These are phyloP conservation scores for Aspergillus novoparasiticus DNA, from an alignment of 2,329 filamentous ascomycete species.

Conservation along the genomic window DNA sequence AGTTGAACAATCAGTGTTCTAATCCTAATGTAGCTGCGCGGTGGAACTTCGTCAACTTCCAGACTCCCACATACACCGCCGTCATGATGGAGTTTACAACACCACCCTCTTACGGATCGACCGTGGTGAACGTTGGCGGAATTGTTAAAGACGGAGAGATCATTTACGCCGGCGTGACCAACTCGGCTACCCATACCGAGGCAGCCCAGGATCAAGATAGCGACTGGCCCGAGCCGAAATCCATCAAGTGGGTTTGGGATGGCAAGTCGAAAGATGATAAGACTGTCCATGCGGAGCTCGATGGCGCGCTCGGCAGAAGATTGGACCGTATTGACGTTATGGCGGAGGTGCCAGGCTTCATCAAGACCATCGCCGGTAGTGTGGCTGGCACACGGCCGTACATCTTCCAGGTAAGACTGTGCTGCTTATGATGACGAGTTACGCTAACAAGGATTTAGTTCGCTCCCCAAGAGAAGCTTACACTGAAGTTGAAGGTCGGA, in stretches of 20 bases:
- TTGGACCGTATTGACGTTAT: slow-evolving; percentile 91
- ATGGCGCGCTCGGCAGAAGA: slow-evolving; percentile 68
- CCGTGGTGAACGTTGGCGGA: slow-evolving; percentile 78
- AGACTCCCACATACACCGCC: slow-evolving; percentile 82
- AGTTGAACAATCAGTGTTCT: background rate
- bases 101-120: slow-evolving; percentile 87
- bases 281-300: slow-evolving; percentile 68
- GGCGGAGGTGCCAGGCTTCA: slow-evolving; percentile 91
- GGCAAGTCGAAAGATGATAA: slow-evolving; percentile 78
- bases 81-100: slow-evolving; percentile 96
- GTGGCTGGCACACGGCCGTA: slow-evolving; percentile 94
- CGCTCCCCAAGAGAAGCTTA: slow-evolving; percentile 64
- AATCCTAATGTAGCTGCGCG: slow-evolving; percentile 59
- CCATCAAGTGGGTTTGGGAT: slow-evolving; percentile 74
- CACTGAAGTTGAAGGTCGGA: slow-evolving; percentile 81
- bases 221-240: slow-evolving; percentile 84
- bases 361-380: slow-evolving; percentile 88
- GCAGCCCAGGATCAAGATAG: slow-evolving; percentile 73
- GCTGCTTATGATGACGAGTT: slow-evolving; percentile 3
- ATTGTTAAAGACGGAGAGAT: slow-evolving; percentile 81
- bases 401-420: slow-evolving; percentile 79
- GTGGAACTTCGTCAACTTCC: slow-evolving; percentile 95
- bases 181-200: slow-evolving; percentile 69
- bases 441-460: slow-evolving; percentile 59
- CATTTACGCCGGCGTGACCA: slow-evolving; percentile 68